Evolutionary conservation across 768 basidiomycete species (phyloP).

Genomic region (Amanita thiersii): DNA sequence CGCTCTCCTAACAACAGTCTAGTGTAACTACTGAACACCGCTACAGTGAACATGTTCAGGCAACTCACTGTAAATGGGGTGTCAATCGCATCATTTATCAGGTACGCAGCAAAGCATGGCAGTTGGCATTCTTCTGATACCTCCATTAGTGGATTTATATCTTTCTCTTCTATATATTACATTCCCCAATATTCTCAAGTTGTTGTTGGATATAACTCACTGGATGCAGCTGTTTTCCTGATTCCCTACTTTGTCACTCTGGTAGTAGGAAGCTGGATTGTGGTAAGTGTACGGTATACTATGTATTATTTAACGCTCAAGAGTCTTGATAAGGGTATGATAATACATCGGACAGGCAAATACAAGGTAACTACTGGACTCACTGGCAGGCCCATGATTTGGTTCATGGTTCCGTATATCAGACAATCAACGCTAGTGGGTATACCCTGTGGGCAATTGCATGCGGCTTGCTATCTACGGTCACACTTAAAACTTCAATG

Average conservation of each 20-base stretch:
- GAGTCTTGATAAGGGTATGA: slow-evolving; percentile 35
- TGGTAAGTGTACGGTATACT: slow-evolving; percentile 25
- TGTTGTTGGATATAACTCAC: slow-evolving; percentile 56
- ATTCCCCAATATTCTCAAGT: slow-evolving; percentile 75
- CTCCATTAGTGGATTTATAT: slow-evolving; percentile 42
- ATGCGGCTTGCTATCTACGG: slow-evolving; percentile 61
- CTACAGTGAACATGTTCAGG: slow-evolving; percentile 66
- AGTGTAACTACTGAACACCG: background rate
- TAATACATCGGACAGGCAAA: slow-evolving; percentile 55
- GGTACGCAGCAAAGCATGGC: slow-evolving; percentile 24
- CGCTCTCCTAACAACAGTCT: background rate
- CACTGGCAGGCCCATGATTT: background rate
- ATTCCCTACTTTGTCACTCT: slow-evolving; percentile 64
- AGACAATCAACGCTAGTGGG: slow-evolving; percentile 54
- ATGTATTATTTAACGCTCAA: background rate
- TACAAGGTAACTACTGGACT: slow-evolving; percentile 36
- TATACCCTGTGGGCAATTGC: slow-evolving; percentile 66
- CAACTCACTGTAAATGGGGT: slow-evolving; percentile 59
- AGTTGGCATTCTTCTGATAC: background rate
- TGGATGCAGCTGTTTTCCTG: slow-evolving; percentile 49
- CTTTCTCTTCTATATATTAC: slow-evolving; percentile 61
- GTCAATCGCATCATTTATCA: slow-evolving; percentile 63
- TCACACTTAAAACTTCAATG: slow-evolving; percentile 38
- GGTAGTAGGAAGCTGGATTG: slow-evolving; percentile 46
- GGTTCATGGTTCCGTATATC: background rate